Evolutionary conservation across 2,329 filamentous ascomycete genomes (phyloP), one percentile per base, ranked within the genome.

Genomic region (Arthrobotrys entomopaga): DNA sequence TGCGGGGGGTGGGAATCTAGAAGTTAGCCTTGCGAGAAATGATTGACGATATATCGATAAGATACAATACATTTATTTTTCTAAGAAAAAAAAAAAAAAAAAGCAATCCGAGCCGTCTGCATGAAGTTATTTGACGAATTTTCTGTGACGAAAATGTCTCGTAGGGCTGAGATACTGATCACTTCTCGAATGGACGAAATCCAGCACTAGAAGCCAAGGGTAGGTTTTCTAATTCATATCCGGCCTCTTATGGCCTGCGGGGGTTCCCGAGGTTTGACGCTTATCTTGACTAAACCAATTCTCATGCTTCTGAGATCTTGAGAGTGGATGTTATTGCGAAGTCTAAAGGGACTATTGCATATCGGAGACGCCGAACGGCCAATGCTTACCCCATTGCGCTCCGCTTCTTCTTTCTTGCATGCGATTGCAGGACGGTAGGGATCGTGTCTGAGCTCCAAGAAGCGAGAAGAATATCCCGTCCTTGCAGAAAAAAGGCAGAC

Each of bases 141-240:
- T 26, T n/a, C 49, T 56, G 53, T 53, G 16, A 53, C 7, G 40
- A 54, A 15, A 56, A 60, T 65, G 67, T 65, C 69, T 73, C 16
- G 69, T 73, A 73, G 56, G 69, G 69, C 69, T 73, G 69, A 73
- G 54, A 60, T 71, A 59, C 46, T 54, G 22, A 42, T 7, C 29
- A 49, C 7, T 20, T 15, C 42, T 65, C 15, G 42, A 50, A 22
- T 20, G n/a, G 46, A 50, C 46, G 46, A 22, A 19, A 4, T 46
- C 42, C 42, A 13, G 42, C 16, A 15, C 13, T 6, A 22, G 46
- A 50, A 50, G 16, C 10, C 46, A 19, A 22, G 8, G 20, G 3
- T 53, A 11, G 20, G 22, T 26, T n/a, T n/a, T n/a, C n/a, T 5
- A 53, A 34, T 5, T 6, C 24, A 15, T 53, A 53, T 26, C 34